phyloP scores from a whole-genome alignment of 2,329 filamentous ascomycete species.

The Leptosphaerulina australis region DNA sequence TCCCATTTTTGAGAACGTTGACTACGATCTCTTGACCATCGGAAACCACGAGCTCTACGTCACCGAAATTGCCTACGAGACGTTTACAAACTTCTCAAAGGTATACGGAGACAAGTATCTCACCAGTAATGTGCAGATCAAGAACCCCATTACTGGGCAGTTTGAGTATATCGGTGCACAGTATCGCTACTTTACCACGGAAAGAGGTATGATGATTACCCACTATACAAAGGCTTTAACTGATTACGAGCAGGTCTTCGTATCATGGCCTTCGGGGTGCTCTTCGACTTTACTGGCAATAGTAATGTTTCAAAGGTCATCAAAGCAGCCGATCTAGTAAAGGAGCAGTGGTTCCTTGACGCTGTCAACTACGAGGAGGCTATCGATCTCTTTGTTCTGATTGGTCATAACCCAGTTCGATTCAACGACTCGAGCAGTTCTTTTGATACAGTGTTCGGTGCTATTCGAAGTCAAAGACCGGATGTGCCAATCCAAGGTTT shows the following conservation, averaged over 20 bases:
- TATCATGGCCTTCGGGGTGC: slow-evolving; percentile 61
- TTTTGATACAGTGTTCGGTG: slow-evolving; percentile 59
- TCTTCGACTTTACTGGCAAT: slow-evolving; percentile 61
- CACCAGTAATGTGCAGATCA: slow-evolving; percentile 60
- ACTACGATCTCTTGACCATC: slow-evolving; percentile 62
- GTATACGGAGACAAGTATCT: slow-evolving; percentile 62
- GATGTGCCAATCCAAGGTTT: slow-evolving; percentile 68
- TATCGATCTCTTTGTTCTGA: slow-evolving; percentile 67
- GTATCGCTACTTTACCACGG: slow-evolving; percentile 59
- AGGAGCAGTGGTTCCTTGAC: slow-evolving; percentile 65
- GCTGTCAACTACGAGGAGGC: slow-evolving; percentile 61
- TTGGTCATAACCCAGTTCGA: slow-evolving; percentile 67
- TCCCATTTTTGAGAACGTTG: slow-evolving; percentile 58
- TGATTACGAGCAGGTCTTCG: slow-evolving; percentile 43
- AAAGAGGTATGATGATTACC: slow-evolving; percentile 44
- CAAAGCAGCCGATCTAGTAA: slow-evolving; percentile 58
- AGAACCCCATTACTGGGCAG: slow-evolving; percentile 51
- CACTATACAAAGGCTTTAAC: neutral
- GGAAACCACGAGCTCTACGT: slow-evolving; percentile 72
- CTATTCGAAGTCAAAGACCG: slow-evolving; percentile 63
- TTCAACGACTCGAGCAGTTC: slow-evolving; percentile 53
- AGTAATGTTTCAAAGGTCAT: slow-evolving; percentile 67
- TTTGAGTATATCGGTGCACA: slow-evolving; percentile 55
- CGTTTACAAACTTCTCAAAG: slow-evolving; percentile 64
- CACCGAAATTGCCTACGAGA: slow-evolving; percentile 66